Conservation (phyloP, 2,329 filamentous ascomycete genomes). For the Calonectria henricotiae region DNA sequence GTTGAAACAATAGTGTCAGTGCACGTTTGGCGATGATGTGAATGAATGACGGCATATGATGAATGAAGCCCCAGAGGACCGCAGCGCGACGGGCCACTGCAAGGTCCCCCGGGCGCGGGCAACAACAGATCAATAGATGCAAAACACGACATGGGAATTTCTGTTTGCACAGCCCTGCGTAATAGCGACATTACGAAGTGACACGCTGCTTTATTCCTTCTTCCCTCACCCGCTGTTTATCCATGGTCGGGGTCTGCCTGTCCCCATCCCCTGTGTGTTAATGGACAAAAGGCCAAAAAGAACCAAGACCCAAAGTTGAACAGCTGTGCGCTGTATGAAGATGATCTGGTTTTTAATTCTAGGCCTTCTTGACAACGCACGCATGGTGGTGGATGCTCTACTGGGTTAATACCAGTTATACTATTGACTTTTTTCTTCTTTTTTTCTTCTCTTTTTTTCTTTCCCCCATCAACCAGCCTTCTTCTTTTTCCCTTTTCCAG, state of each 20-base stretch:
- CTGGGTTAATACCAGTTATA: background rate
- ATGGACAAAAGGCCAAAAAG: background rate
- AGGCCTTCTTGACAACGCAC: background rate
- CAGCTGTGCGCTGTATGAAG: background rate
- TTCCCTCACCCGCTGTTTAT: background rate
- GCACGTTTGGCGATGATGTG: background rate
- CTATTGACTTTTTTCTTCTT: background rate
- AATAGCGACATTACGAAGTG: background rate
- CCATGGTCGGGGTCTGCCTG: slow-evolving; percentile 2
- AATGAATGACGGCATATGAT: background rate
- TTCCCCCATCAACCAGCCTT: background rate
- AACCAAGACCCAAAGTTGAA: background rate
- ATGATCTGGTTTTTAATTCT: background rate
- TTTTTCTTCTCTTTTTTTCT: too few species aligned
- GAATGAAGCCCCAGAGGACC: background rate
- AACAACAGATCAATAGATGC: slow-evolving; percentile 1
- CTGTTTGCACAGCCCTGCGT: slow-evolving; percentile 12
- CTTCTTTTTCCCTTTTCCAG: background rate
- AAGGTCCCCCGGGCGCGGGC: slow-evolving; percentile 2
- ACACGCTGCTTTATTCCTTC: background rate
- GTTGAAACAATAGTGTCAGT: slow-evolving; percentile 24
- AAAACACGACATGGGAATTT: background rate
- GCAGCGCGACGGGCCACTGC: background rate
- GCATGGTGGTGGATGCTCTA: slow-evolving; percentile 5
- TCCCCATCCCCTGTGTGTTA: background rate